phyloP scores from a whole-genome alignment of 176 grass and related monocot genomes.

The Luzula sylvatica region DNA sequence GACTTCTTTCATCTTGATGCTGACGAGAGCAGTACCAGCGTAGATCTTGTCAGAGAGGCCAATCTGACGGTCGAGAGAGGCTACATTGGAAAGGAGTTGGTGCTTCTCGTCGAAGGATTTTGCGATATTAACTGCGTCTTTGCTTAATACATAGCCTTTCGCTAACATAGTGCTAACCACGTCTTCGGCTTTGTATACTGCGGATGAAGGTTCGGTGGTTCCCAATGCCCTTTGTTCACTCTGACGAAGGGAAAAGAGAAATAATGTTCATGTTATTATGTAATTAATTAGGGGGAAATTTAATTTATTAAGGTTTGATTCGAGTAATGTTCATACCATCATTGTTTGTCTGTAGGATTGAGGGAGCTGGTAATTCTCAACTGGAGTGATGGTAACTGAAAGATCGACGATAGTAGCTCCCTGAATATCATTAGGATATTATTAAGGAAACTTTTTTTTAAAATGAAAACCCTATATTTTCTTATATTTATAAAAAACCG shows the following conservation, averaged over 20 bases:
- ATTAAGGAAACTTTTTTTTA: too few species aligned
- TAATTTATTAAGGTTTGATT: too few species aligned
- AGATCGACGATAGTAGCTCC: conserved; percentile 85
- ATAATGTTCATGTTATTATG: too few species aligned
- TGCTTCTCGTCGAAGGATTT: conserved; percentile 76
- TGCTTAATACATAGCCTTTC: conserved; percentile 89
- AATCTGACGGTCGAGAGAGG: conserved; percentile 65
- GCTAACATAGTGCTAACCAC: conserved; percentile 96
- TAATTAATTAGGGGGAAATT: too few species aligned
- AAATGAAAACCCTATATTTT: too few species aligned
- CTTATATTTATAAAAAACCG: too few species aligned
- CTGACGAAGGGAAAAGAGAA: too few species aligned
- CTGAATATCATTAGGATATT: conserved; percentile 28
- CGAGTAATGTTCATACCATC: not conserved
- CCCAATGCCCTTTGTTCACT: not conserved
- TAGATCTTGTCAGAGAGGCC: conserved; percentile 74
- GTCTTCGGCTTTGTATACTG: conserved; percentile 86
- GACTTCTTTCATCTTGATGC: conserved; percentile 73
- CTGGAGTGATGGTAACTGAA: conserved; percentile 71
- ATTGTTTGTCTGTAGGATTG: conserved; percentile 36
- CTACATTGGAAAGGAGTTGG: conserved; percentile 61
- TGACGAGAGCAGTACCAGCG: conserved; percentile 54
- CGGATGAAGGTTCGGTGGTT: conserved; percentile 26
- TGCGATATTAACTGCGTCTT: conserved; percentile 63
- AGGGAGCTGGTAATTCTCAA: conserved; percentile 78